Evolutionary conservation across 164 flowering plant genomes (phyloP), one percentile per base, ranked within the genome.

Genomic region (Magnolia changhungtana): DNA sequence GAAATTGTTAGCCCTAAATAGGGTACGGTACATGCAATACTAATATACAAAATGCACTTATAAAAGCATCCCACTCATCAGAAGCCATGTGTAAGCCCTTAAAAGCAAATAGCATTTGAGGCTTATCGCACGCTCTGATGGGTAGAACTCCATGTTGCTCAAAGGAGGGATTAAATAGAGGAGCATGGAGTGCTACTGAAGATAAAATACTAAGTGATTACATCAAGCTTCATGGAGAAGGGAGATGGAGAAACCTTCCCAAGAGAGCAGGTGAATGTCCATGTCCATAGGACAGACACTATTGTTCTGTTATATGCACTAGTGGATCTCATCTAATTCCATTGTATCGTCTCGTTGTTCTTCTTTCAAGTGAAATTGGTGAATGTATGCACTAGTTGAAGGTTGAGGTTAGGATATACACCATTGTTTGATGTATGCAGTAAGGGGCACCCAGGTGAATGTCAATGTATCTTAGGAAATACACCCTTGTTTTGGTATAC

Each of bases 171-270:
- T 7, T 80, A 45, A 80, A 78, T 23, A 82, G 79, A 80, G 85
- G 85, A 68, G 82, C 85, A 23, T 82, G 85, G 85, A 77, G 79
- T 65, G 83, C 83, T 24, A 21, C 24, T 4, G 85, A 83, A 72
- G 85, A 83, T 64, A 66, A 75, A 45, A 61, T 80, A 1, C 81
- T 83, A 6, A 65, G 16, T 16, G 73, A 66, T 58, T 83, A 83
- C 73, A 73, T 83, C 16, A 80, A 73, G 27, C 18, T 10, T 1
- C 78, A 83, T 78, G 85, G 85, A 23, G 79, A 73, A 76, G 85
- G 83, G 1, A 50, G 58, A 59, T 83, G 85, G 85, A 83, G 85
- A 76, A 74, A 45, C 52, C 78, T 83, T 19, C 83, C 85, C 78
- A 76, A 55, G 21, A 78, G 52, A 83, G 81, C 85, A 20, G 85